Evolutionary conservation across 1,284 basidiomycete species (phyloP).

Genomic region (Athelia psychrophila): DNA sequence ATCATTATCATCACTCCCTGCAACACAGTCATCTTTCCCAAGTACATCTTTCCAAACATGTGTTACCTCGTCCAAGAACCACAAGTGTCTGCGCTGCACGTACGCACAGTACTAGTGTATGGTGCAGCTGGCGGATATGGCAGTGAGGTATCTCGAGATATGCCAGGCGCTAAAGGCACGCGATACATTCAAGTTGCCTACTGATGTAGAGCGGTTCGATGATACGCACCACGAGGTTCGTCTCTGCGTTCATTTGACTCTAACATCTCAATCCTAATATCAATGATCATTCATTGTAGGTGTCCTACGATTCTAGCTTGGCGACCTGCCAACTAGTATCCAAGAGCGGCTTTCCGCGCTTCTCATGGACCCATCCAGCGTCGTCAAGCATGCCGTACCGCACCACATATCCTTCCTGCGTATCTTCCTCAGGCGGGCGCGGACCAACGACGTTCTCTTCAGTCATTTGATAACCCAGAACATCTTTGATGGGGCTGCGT

Average conservation of each 20-base stretch:
- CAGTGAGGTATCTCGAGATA: conserved; percentile 87
- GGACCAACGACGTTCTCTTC: conserved; percentile 92
- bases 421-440: conserved; percentile 89
- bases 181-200: conserved; percentile 64
- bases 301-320: conserved; percentile 85
- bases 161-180: conserved; percentile 82
- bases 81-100: conserved; percentile 79
- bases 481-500: conserved; percentile 88
- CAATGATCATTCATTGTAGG: conserved; percentile 60
- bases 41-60: conserved; percentile 94
- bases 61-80: conserved; percentile 79
- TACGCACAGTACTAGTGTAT: conserved; percentile 93
- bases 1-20: conserved; percentile 89
- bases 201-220: conserved; percentile 72
- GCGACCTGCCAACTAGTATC: conserved; percentile 84
- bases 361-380: conserved; percentile 72
- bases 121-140: conserved; percentile 80
- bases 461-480: conserved; percentile 99
- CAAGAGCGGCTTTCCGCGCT: conserved; percentile 86
- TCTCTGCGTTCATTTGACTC: too few species aligned
- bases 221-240: conserved; percentile 71
- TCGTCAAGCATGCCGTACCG: conserved; percentile 71
- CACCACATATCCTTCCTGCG: conserved; percentile 75
- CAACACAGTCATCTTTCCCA: conserved; percentile 87
- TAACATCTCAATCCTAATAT: too few species aligned